Conservation (phyloP, 352 stramenopile species). For the Globisporangium nagaii region DNA sequence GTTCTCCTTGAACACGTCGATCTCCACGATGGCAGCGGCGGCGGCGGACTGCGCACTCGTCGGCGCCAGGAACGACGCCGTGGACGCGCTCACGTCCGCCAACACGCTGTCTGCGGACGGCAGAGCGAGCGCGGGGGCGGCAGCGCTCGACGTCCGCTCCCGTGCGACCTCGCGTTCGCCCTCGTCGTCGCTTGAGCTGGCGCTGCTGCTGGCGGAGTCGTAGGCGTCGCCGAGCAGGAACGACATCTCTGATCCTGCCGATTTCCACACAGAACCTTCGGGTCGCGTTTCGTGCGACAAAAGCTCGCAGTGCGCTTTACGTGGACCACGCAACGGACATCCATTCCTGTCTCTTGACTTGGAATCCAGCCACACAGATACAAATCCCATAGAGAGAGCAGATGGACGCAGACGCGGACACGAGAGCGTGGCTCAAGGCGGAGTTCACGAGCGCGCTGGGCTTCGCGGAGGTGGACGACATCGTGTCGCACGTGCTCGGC, state of each 20-base stretch:
- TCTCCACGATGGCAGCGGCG: conserved; percentile 12
- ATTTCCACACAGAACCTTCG: background rate
- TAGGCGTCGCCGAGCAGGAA: conserved; percentile 49
- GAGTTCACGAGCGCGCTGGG: conserved; percentile 59
- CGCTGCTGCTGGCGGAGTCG: conserved; percentile 17
- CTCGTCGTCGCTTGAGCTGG: conserved; percentile 25
- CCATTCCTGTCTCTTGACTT: too few relatives aligned
- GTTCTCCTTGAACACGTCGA: conserved; percentile 29
- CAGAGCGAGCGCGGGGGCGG: conserved; percentile 4
- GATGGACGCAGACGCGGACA: conserved; percentile 24
- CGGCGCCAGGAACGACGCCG: conserved; percentile 36
- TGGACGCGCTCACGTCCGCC: conserved; percentile 21
- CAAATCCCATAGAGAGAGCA: background rate
- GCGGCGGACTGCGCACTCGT: conserved; percentile 10
- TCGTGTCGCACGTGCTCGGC: conserved; percentile 44
- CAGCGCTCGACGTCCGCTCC: background rate
- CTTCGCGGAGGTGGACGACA: conserved; percentile 71
- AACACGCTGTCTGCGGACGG: conserved; percentile 42
- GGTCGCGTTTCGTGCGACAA: background rate
- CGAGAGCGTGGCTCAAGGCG: conserved; percentile 42
- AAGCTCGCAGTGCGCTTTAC: background rate
- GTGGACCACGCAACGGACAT: conserved; percentile 3
- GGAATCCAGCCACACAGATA: background rate
- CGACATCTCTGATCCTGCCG: too few relatives aligned
- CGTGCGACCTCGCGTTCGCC: background rate